These are phyloP conservation scores for Thelonectria rubi DNA, from an alignment of 2,329 filamentous ascomycete species.

Conservation along the genomic window DNA sequence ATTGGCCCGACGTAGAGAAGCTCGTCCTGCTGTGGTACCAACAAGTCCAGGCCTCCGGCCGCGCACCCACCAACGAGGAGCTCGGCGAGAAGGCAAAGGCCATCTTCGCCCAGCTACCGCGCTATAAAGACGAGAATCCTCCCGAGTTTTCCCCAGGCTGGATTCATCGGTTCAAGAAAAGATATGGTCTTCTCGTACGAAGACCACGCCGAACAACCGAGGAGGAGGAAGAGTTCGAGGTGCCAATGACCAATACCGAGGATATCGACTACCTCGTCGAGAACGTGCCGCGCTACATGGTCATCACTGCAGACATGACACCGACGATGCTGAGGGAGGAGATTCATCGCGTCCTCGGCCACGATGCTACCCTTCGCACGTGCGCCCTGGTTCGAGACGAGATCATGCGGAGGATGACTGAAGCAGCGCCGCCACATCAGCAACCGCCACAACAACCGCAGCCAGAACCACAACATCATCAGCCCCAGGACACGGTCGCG, in stretches of 20 bases:
- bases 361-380: slow-evolving; percentile 62
- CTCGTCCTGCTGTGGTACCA: slow-evolving; percentile 65
- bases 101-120: slow-evolving; percentile 66
- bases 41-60: slow-evolving; percentile 60
- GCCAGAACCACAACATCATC: slow-evolving; percentile 34
- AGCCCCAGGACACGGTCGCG: slow-evolving; percentile 40
- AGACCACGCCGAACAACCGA: slow-evolving; percentile 62
- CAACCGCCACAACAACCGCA: slow-evolving; percentile 30
- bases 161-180: slow-evolving; percentile 72
- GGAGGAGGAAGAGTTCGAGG: slow-evolving; percentile 42
- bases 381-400: slow-evolving; percentile 69
- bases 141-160: slow-evolving; percentile 71
- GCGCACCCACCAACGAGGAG: slow-evolving; percentile 69
- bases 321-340: slow-evolving; percentile 68
- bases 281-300: slow-evolving; percentile 67
- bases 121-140: slow-evolving; percentile 67
- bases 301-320: slow-evolving; percentile 65
- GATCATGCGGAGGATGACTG: slow-evolving; percentile 54
- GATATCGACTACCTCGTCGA: slow-evolving; percentile 70
- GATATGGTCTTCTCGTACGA: slow-evolving; percentile 66
- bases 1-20: slow-evolving; percentile 71
- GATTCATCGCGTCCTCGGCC: slow-evolving; percentile 63
- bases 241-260: slow-evolving; percentile 57
- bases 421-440: slow-evolving; percentile 29
- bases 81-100: slow-evolving; percentile 69